Base-by-base conservation (phyloP, 2,329 filamentous ascomycete species). In the Aplosporella prunicola region DNA sequence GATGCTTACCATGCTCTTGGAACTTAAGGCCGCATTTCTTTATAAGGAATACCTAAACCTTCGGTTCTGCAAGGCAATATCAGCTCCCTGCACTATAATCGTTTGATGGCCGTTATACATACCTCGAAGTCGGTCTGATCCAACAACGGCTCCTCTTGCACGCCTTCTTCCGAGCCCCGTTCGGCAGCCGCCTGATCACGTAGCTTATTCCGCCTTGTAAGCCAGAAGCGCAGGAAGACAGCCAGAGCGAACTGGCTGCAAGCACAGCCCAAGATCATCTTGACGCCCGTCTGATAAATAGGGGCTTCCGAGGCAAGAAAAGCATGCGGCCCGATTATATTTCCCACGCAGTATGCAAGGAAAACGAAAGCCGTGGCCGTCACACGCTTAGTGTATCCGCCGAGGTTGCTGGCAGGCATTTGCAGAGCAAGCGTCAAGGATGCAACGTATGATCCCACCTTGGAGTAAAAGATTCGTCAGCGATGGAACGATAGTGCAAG, bases 391-490 rank as follows among this genome's bases (percentile, higher is more conserved):
- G 66, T 69, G 43, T 68, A 68, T 3, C 66, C 66, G 2, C 60
- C 67, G 0, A 71, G 46, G 18, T 70, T 71, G 4, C 62, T 56
- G 1, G 66, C 63, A 1, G 68, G 69, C 53, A 72, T 62, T 43
- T 71, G 72, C 20, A 76, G 57, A 0, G 69, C 68, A 1, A 75
- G 55, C 0, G 74, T 70, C 6, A 76, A 51, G 1, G 68, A 68
- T 0, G 64, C 60, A 2, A 75, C 72, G 35, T 63, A 74, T 1
- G 62, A 53, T 0, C 68, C 59, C 6, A 59, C 44, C 43, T 44
- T 15, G 6, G 9, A 7, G 11, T 13, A 17, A 13, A 15, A 18
- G 17, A 15, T 23, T 10, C 8, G 11, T 29, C 3, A 15, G 5
- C 6, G 2, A 7, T 34, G 1, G 8, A n/a, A 13, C 13, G 18